Evolutionary conservation across 2,329 filamentous ascomycete species (phyloP), one percentile per base, ranked within the genome.

Genomic region (Diaporthe ampelina): DNA sequence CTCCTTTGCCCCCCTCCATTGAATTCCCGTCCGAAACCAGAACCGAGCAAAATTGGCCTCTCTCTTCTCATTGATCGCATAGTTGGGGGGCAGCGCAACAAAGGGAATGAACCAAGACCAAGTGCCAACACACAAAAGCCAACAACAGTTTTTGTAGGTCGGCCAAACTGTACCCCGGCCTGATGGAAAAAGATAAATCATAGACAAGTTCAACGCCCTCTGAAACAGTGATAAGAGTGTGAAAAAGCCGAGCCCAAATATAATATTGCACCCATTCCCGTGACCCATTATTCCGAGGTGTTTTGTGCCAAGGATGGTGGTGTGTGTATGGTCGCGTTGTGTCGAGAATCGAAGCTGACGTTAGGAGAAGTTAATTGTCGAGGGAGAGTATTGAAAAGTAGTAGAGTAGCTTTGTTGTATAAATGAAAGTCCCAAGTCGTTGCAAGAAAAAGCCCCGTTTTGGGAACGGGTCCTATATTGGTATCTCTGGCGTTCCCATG

Each of bases 81-180:
- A 69, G 59, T 24, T 7, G 40, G 48, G 48, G 45, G 45, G 45
- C 21, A 50, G 15, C 40, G 21, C 45, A 50, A 50, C 21, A 52
- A 52, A 52, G n/a, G 11, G 10, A 26, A 26, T 52, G 63, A 73
- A 40, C 24, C 43, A 45, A 63, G 59, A 63, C 37, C 48, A 43
- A 43, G 15, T 43, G 40, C 17, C 40, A 54, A 68, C 63, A 68
- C 48, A 54, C 45, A 10, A 40, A 68, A 68, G 63, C 63, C 63
- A 68, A 68, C 63, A 68, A 54, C 63, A 67, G 45, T 74, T 73
- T 75, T 75, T 75, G 58, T 75, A 48, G 21, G 65, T 72, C 74
- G 52, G 73, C 59, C 72, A 68, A 67, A 67, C 57, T 40, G 32
- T 59, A 68, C 65, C n/a, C 50, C 67, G 32, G 43, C 63, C 72